phyloP scores from a whole-genome alignment of 1,284 basidiomycete genomes.

The Leccinum subfulvum region DNA sequence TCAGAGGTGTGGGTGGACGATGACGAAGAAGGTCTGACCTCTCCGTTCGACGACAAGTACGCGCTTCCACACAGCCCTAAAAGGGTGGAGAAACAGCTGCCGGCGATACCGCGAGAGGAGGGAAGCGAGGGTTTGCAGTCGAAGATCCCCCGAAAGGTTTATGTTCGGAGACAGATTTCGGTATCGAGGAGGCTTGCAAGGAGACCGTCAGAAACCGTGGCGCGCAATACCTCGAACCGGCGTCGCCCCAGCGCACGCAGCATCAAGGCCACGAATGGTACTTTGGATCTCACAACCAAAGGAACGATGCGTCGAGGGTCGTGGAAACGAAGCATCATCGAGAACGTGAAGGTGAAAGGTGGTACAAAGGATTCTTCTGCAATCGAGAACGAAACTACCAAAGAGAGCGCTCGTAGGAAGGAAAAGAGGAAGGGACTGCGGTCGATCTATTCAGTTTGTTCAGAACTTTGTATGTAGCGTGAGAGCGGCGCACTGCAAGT shows the following conservation, averaged over 20 bases:
- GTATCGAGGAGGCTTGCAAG: slow-evolving; percentile 9
- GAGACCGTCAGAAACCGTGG: neutral
- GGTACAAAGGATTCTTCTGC: slow-evolving; percentile 7
- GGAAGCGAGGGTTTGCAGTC: slow-evolving; percentile 6
- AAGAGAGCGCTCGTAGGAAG: slow-evolving; percentile 16
- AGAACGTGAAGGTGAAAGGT: slow-evolving; percentile 19
- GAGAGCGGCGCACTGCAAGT: neutral
- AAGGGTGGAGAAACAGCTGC: slow-evolving; percentile 21
- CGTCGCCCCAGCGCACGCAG: slow-evolving; percentile 20
- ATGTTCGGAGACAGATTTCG: slow-evolving; percentile 20
- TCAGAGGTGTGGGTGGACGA: slow-evolving; percentile 29
- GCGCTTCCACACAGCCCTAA: slow-evolving; percentile 11
- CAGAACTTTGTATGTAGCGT: slow-evolving; percentile 17
- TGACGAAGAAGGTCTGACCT: slow-evolving; percentile 24
- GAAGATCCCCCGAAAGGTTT: slow-evolving; percentile 23
- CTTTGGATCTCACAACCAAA: slow-evolving; percentile 14
- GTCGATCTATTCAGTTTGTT: slow-evolving; percentile 32
- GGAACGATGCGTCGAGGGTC: slow-evolving; percentile 27
- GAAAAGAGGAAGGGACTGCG: slow-evolving; percentile 26
- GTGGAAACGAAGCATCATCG: slow-evolving; percentile 26
- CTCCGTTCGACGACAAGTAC: slow-evolving; percentile 28
- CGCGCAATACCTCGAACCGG: slow-evolving; percentile 12
- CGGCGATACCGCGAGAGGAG: slow-evolving; percentile 11
- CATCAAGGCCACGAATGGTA: slow-evolving; percentile 11
- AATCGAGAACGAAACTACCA: slow-evolving; percentile 18